Percentiles rank a stretch among this genome's conserved stretches.
Evolutionary conservation across 139 green algal genomes (phyloP).

Genomic region (Microglena sp.): DNA sequence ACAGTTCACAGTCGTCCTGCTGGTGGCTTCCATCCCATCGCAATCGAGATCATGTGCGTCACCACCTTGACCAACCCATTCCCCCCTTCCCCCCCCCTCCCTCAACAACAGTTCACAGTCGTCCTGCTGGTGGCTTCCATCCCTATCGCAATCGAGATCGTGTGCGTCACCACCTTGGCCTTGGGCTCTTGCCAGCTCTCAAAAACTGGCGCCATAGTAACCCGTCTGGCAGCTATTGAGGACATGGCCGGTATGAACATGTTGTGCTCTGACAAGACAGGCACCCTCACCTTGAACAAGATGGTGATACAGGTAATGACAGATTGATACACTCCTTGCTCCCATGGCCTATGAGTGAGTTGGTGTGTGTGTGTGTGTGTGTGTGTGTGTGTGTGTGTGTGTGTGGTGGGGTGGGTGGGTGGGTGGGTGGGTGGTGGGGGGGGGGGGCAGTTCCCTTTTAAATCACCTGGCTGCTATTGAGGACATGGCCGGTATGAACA

Average conservation of each 20-base stretch:
- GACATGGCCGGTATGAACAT: conserved; percentile 82
- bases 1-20: no score
- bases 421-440: no score
- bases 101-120: conserved; percentile 64
- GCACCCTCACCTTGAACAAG: conserved; percentile 86
- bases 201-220: conserved; percentile 62
- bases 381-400: no score
- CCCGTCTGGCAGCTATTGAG: conserved; percentile 73
- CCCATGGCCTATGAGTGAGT: no score
- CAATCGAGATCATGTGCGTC: no score
- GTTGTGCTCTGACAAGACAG: conserved; percentile 82
- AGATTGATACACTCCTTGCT: no score
- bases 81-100: no score
- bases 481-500: conserved; percentile 79
- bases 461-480: conserved; percentile 71
- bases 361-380: no score
- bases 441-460: no score
- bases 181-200: conserved; percentile 62
- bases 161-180: conserved; percentile 75
- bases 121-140: conserved; percentile 70
- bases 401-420: no score
- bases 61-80: no score
- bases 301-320: conserved; percentile 82
- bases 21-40: no score
- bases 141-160: conserved; percentile 65